phyloP scores from a whole-genome alignment of 2,329 filamentous ascomycete genomes.

The Cercospora zeae-maydis region DNA sequence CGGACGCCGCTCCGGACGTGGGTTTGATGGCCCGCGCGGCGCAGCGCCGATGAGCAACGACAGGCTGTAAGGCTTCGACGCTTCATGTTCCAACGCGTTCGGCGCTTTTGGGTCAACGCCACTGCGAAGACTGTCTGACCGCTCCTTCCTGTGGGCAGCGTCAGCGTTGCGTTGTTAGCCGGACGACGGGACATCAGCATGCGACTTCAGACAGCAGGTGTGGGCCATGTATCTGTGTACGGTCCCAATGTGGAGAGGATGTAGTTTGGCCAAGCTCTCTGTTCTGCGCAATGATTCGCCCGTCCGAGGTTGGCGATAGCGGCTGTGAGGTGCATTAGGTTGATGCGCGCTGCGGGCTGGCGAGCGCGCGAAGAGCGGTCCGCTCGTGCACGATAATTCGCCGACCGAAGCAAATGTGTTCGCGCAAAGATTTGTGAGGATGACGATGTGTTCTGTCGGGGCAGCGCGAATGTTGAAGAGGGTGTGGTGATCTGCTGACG shows the following conservation, averaged over 20 bases:
- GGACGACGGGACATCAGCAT: neutral
- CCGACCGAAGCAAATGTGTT: neutral
- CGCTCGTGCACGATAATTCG: slow-evolving; percentile 1
- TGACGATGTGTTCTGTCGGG: neutral
- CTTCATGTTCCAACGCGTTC: neutral
- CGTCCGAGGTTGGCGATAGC: neutral
- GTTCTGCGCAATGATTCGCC: neutral
- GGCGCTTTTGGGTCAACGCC: neutral
- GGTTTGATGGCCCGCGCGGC: neutral
- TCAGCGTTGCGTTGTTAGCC: neutral
- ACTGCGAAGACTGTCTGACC: neutral
- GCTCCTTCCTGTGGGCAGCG: neutral
- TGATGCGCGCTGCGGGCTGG: neutral
- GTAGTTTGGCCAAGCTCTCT: neutral
- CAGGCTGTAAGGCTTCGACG: neutral
- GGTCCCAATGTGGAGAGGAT: neutral
- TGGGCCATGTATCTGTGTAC: neutral
- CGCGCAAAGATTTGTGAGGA: neutral
- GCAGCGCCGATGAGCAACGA: neutral
- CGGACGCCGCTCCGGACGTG: neutral
- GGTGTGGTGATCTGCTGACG: slow-evolving; percentile 6
- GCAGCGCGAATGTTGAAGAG: neutral
- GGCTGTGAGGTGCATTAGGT: slow-evolving; percentile 1
- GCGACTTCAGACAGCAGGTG: neutral
- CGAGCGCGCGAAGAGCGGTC: neutral